Evolutionary conservation across 805 yeast genomes (phyloP).

Genomic region (Candida dajiaensis): DNA sequence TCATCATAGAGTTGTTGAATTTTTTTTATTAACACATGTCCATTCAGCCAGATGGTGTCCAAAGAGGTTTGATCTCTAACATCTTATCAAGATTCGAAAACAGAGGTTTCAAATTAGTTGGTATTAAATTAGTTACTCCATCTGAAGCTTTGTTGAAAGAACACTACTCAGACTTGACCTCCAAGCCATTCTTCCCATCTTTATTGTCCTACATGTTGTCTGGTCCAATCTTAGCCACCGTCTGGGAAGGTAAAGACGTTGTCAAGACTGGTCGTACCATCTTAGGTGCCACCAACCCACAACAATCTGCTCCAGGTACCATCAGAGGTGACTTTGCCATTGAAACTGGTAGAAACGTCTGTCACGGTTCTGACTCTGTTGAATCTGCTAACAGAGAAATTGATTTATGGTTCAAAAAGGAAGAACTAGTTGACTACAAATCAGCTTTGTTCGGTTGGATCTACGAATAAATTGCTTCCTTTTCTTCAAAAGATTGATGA

Average conservation of each 20-base stretch:
- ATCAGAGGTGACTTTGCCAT: slow-evolving; percentile 99
- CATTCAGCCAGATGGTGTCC: slow-evolving; percentile 91
- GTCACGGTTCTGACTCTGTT: slow-evolving; percentile 99
- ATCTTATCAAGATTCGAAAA: slow-evolving; percentile 91
- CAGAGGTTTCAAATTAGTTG: slow-evolving; percentile 97
- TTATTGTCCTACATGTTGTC: slow-evolving; percentile 93
- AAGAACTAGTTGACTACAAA: slow-evolving; percentile 91
- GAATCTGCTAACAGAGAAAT: slow-evolving; percentile 97
- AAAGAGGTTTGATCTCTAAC: slow-evolving; percentile 91
- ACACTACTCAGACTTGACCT: slow-evolving; percentile 93
- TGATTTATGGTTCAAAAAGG: slow-evolving; percentile 94
- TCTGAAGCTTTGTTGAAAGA: slow-evolving; percentile 80
- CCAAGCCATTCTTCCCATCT: slow-evolving; percentile 98
- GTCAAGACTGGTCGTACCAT: slow-evolving; percentile 97
- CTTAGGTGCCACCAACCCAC: slow-evolving; percentile 99
- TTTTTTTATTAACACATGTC: slow-evolving; percentile 21
- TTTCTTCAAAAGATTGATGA: background rate
- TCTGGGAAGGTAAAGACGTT: slow-evolving; percentile 99
- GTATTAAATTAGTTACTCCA: slow-evolving; percentile 86
- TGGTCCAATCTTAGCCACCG: slow-evolving; percentile 98
- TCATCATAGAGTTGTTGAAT: too few relatives aligned
- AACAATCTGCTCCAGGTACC: slow-evolving; percentile 97
- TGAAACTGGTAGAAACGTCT: slow-evolving; percentile 98
- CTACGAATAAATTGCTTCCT: slow-evolving; percentile 64
- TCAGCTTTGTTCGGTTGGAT: slow-evolving; percentile 82